Evolutionary conservation across 2,329 filamentous ascomycete species (phyloP), one percentile per base, ranked within the genome.

Genomic region (Aspergillus aculeatus): DNA sequence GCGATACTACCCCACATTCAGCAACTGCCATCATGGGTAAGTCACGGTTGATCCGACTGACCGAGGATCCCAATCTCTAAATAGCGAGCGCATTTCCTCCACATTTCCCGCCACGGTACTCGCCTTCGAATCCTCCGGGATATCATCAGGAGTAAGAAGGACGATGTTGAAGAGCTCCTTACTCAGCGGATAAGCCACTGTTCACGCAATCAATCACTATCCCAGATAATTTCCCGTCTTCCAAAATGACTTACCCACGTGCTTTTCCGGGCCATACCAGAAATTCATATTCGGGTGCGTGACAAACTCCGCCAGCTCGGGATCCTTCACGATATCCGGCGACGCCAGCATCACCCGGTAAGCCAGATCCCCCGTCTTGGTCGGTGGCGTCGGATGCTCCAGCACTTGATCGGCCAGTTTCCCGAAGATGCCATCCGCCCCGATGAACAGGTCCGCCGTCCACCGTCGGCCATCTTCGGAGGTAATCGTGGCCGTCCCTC

Each of bases 11-110:
- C 10, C 12, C 1, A 21, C 77, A 41, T 61, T 68, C 2, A 26
- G n/a, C 12, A 2, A 9, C 4, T 4, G 24, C 26, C 16, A n/a
- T 23, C n/a, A 19, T 21, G 11, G 14, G 16, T 44, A 44, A 12
- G 23, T 16, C 6, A 3, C 38, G n/a, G 14, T 29, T 3, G 6
- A 44, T 44, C 16, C 5, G 16, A 44, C 32, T 21, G 78, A 70
- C 24, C 71, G 67, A 0, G 73, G 68, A 47, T 77, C 74, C 77
- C 77, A 80, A 29, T 58, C 62, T 0, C 47, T 47, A 58, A 78
- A 80, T 11, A 75, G 71, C 6, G 64, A 61, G 29, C 67, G 66
- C 60, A 79, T 71, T 60, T 79, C 76, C 9, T 68, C 58, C 41
- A 72, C 72, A 57, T 73, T 72, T 31, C 68, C 72, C 51, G 68